Evolutionary conservation across 192 early-diverging fungal genomes (phyloP).

Genomic region (Chytriomyces confervae): DNA sequence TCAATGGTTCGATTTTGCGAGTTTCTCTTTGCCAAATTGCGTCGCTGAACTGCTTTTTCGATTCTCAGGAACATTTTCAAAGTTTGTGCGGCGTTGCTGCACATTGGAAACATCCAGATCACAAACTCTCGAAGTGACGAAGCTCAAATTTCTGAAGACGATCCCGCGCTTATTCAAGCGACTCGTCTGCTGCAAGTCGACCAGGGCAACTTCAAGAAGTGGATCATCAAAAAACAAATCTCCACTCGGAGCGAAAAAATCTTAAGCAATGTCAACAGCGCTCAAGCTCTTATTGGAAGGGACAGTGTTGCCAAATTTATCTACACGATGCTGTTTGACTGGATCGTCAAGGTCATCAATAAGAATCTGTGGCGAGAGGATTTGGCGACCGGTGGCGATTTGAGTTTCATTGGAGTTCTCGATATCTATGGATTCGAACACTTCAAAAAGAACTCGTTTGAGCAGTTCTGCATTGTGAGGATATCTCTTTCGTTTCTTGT

Average conservation of each 20-base stretch:
- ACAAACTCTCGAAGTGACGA: conserved; percentile 63
- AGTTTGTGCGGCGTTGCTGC: conserved; percentile 91
- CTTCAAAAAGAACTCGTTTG: conserved; percentile 99
- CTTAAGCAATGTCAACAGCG: conserved; percentile 71
- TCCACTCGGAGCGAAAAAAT: conserved; percentile 91
- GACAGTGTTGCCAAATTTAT: conserved; percentile 98
- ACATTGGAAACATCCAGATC: conserved; percentile 95
- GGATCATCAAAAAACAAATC: conserved; percentile 94
- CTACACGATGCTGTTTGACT: conserved; percentile 95
- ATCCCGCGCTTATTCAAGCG: conserved; percentile 72
- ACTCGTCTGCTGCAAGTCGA: conserved; percentile 80
- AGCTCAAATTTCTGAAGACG: conserved; percentile 77
- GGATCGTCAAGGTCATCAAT: conserved; percentile 94
- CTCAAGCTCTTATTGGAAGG: conserved; percentile 78
- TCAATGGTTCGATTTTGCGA: conserved; percentile 68
- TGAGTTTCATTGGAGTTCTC: conserved; percentile 92
- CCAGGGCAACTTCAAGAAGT: conserved; percentile 82
- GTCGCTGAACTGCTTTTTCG: background rate
- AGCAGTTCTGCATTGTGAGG: conserved; percentile 94
- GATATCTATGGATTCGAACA: conserved; percentile 99
- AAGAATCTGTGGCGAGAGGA: conserved; percentile 65
- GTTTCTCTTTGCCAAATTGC: no score
- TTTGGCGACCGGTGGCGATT: conserved; percentile 34
- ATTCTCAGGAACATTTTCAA: conserved; percentile 73
- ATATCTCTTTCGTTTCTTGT: background rate